A percentile compares a stretch with the other conserved stretches of the same genome.
phyloP scores from a whole-genome alignment of 495 filamentous ascomycete genomes.

The Podospora tetraspora region DNA sequence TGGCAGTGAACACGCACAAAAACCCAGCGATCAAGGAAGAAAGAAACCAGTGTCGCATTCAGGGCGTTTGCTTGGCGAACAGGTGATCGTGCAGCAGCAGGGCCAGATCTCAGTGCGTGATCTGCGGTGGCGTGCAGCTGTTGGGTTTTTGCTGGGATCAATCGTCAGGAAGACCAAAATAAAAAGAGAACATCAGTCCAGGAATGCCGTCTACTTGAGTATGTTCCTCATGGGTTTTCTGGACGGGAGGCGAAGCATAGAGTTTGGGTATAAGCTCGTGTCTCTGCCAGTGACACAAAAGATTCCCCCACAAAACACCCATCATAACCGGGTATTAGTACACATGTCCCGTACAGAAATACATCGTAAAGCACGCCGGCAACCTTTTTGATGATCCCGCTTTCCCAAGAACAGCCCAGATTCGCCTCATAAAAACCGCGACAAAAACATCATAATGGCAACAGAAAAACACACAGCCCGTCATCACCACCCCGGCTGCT shows the following conservation, averaged over 20 bases:
- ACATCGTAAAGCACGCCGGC: not conserved
- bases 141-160: not conserved
- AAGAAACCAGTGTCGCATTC: not conserved
- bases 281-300: no score
- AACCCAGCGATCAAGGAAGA: not conserved
- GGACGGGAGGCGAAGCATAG: no score
- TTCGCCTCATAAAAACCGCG: not conserved
- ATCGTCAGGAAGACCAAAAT: not conserved
- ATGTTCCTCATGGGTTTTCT: no score
- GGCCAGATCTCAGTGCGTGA: not conserved
- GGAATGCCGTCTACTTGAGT: no score
- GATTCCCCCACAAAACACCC: not conserved
- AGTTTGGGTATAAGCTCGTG: no score
- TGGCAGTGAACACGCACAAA: not conserved
- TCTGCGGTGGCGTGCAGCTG: not conserved
- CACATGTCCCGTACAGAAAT: not conserved
- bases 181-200: not conserved
- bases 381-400: not conserved
- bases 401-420: not conserved
- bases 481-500: not conserved
- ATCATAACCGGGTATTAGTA: not conserved
- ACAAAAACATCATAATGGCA: not conserved
- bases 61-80: not conserved
- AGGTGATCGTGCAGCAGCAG: not conserved
- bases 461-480: not conserved